A percentile compares a stretch with the other conserved stretches of the same genome.
These are phyloP conservation scores for Heterococcus sp. DNA, from an alignment of 108 stramenopile genomes.

Conservation along the genomic window DNA sequence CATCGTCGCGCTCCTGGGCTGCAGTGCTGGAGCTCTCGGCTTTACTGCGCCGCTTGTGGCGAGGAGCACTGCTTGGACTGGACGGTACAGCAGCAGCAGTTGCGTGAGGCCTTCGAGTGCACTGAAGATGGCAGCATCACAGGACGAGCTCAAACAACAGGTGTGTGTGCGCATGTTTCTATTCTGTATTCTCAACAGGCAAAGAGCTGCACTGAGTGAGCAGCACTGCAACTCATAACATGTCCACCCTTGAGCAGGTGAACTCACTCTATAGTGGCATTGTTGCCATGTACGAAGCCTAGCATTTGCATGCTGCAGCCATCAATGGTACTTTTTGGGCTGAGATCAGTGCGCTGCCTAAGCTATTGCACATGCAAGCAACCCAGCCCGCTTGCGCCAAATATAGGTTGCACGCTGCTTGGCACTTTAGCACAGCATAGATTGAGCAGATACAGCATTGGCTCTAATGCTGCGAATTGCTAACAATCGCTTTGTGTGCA, in stretches of 20 bases:
- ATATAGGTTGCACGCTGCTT: not conserved
- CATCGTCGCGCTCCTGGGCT: not conserved
- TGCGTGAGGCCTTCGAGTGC: not conserved
- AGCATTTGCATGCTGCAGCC: no score
- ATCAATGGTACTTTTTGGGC: not conserved
- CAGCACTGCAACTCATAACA: not conserved
- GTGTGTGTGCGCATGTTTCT: not conserved
- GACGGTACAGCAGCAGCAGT: not conserved
- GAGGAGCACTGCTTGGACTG: no score
- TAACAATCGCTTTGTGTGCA: not conserved
- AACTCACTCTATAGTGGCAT: no score
- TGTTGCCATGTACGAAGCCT: no score
- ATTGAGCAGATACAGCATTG: not conserved
- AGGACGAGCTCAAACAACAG: slow-evolving; percentile 56
- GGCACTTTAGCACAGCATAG: not conserved
- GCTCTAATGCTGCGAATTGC: no score
- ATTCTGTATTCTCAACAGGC: not conserved
- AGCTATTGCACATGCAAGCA: not conserved
- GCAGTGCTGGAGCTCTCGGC: not conserved
- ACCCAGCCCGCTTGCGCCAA: not conserved
- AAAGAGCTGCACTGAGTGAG: no score
- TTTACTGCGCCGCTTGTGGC: not conserved
- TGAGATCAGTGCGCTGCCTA: not conserved
- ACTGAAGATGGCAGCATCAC: slow-evolving; percentile 15
- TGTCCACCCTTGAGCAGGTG: no score